Base-by-base conservation (phyloP, 2,329 filamentous ascomycete genomes). In the Neofusicoccum cordaticola region DNA sequence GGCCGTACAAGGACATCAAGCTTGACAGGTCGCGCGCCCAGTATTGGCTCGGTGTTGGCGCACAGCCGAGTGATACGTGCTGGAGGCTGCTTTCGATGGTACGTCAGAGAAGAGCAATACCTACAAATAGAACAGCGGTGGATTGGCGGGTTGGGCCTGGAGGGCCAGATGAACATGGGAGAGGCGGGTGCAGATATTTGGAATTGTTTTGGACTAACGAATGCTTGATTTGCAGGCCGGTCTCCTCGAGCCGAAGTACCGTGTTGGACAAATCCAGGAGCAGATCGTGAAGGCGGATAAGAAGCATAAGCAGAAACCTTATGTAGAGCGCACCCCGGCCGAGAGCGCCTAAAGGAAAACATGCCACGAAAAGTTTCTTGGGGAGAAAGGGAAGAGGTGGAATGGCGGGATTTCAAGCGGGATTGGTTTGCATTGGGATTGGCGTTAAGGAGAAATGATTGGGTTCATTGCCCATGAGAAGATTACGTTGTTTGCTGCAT, bases 31-130 rank as follows among this genome's bases (percentile, higher is more conserved):
- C 86, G 69, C 84, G 95, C 66, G 91, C 94, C 65, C 89, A 90
- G 78, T 99, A 99, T 82, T 99, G 95, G 95, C 84, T 99, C 41
- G 95, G 95, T 75, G 94, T 98, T 3, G 95, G 95, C 0, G 95
- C 95, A 64, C 95, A 99, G 80, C 95, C 95, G 9, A 93, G 90
- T 67, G 92, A 97, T 70, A 88, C 91, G 2, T 91, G 90, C 41
- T 97, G 93, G 93, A 85, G 92, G 75, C 78, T 98, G 71, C 81
- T 99, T 71, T 86, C 86, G 64, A 90, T 97, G 91, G 92, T 93
- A 74, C 68, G 81, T 65, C 44, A 19, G 4, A 44, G 2, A 31
- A 5, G 27, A 31, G 6, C 27, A 31, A 31, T 31, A 5, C 27
- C 27, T 31, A 5, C 27, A 31, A 7, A 7, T 5, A 7, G 27